Evolutionary conservation across 2,329 filamentous ascomycete genomes (phyloP).

Genomic region (Zasmidium citrigriseum): DNA sequence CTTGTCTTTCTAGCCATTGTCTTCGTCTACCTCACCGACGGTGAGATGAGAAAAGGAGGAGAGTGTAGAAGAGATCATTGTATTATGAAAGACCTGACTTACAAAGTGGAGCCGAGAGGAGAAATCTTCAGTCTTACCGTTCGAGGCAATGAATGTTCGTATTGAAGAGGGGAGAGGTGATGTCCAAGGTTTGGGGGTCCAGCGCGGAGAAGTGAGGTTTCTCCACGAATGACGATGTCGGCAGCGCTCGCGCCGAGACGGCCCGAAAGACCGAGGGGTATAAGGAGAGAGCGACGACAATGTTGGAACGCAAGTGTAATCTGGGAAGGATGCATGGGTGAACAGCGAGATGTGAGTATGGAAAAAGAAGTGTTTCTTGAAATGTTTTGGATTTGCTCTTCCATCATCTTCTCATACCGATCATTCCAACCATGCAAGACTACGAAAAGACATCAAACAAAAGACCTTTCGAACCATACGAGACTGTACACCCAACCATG

Average conservation of each 20-base stretch:
- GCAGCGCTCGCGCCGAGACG: background rate
- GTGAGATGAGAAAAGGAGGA: background rate
- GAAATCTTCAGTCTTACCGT: background rate
- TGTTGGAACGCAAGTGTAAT: too few relatives aligned
- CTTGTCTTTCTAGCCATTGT: background rate
- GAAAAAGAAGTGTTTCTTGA: too few relatives aligned
- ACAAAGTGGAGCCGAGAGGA: background rate
- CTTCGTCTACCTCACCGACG: background rate
- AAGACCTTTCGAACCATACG: background rate
- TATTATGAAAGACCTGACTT: background rate
- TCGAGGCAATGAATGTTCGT: background rate
- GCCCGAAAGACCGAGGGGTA: background rate
- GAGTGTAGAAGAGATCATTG: background rate
- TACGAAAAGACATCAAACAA: background rate
- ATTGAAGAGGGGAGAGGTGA: background rate
- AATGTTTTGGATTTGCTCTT: background rate
- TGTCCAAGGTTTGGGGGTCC: background rate
- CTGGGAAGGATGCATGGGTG: too few relatives aligned
- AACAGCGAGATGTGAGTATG: too few relatives aligned
- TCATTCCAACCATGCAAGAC: background rate
- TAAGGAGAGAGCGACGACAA: too few relatives aligned
- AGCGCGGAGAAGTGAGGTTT: background rate
- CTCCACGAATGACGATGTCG: background rate
- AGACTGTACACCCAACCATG: background rate
- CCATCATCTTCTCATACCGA: too few relatives aligned